Base-by-base conservation (phyloP, 192 early-diverging fungal species). In the Linnemannia schmuckeri region DNA sequence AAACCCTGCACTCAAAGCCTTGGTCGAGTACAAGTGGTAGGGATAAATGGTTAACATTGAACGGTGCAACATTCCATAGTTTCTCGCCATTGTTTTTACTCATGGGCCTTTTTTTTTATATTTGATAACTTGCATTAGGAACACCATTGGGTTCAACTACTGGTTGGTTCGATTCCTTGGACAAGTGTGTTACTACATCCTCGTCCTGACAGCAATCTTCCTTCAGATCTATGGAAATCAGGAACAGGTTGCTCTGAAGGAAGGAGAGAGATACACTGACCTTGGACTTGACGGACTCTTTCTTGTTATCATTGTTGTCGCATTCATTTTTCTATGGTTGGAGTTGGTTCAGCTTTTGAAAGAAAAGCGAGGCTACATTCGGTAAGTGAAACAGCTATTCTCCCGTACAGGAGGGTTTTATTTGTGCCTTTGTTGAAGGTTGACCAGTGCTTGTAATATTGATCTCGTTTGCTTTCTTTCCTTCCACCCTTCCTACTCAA, bases 11-110 rank as follows among this genome's bases (percentile, higher is more conserved):
- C 74, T 81, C 33, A 57, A 55, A 0, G 73, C 72, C 4, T 18
- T 81, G 24, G 40, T 81, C 35, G 71, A 75, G 73, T 81, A 75
- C 63, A 81, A 81, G 41, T 81, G 79, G 79, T 81, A 69, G 18
- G 57, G 1, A 20, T 30, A 47, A 61, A 49, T 3, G 22, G 24
- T 24, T 49, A 9, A 10, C n/a, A 47, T 42, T 15, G 6, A 57
- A 75, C 46, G 0, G 49, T 20, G 12, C 15, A 24, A 24, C 54
- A 6, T 6, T 27, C n/a, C n/a, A 55, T 55, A 3, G 3, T 8
- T 30, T 61, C 30, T 4, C 4, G 9, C n/a, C 7, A 8, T 30
- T 4, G 12, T 33, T 27, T 22, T 63, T 7, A 35, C 8, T 37
- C 41, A 47, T 10, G 1, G 4, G 1, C 46, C 4, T 12, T 52